A percentile compares a stretch with the other conserved stretches of the same genome.
Conservation (phyloP, 768 basidiomycete genomes). For the Boletus pseudo-olivaceus region DNA sequence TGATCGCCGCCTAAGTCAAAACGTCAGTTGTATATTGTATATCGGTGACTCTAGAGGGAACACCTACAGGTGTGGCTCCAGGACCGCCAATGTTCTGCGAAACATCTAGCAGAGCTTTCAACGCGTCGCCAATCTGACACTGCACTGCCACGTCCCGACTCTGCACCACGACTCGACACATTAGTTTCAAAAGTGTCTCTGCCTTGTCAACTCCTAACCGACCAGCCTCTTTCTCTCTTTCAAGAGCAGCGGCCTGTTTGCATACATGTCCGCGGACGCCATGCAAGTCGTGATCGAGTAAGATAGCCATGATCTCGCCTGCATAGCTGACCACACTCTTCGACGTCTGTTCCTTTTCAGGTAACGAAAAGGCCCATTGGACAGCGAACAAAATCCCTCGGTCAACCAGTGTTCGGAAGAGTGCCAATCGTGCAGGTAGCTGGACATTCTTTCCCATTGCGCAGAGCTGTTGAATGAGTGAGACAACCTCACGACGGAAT, state of each 20-base stretch:
- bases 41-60: neutral
- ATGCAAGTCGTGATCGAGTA: constrained; percentile 88
- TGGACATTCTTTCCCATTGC: constrained; percentile 97
- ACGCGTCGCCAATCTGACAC: constrained; percentile 84
- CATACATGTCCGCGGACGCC: constrained; percentile 83
- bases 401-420: constrained; percentile 87
- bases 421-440: constrained; percentile 73
- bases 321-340: constrained; percentile 71
- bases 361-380: constrained; percentile 82
- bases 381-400: constrained; percentile 87
- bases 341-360: constrained; percentile 51
- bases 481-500: constrained; percentile 72
- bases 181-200: constrained; percentile 70
- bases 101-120: constrained; percentile 80
- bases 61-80: constrained; percentile 35
- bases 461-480: constrained; percentile 88
- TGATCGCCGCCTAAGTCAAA: constrained; percentile 25
- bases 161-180: constrained; percentile 72
- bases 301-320: constrained; percentile 78
- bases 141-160: constrained; percentile 85
- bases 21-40: constrained; percentile 3
- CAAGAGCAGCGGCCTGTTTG: constrained; percentile 73
- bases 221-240: constrained; percentile 56
- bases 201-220: constrained; percentile 59
- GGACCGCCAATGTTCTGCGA: constrained; percentile 44